phyloP scores from a whole-genome alignment of 2,329 filamentous ascomycete species.

The Claviceps purpurea region DNA sequence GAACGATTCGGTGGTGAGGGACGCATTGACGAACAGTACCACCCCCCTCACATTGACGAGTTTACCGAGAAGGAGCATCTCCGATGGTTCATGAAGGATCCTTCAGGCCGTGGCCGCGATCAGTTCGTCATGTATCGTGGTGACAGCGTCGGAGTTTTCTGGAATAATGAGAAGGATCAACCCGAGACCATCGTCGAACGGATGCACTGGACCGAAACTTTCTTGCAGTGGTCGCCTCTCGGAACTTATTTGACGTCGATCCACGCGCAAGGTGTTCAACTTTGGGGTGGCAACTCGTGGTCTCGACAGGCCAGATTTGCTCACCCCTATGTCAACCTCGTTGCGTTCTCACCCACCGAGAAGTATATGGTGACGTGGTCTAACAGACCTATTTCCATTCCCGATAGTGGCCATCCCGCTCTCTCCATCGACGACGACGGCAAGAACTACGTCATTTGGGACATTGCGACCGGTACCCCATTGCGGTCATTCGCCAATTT shows the following conservation, averaged over 20 bases:
- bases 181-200: conserved; percentile 86
- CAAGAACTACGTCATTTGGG: conserved; percentile 99
- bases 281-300: conserved; percentile 90
- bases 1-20: conserved; percentile 93
- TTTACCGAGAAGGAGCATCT: conserved; percentile 91
- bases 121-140: conserved; percentile 92
- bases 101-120: conserved; percentile 67
- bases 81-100: conserved; percentile 82
- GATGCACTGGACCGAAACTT: conserved; percentile 93
- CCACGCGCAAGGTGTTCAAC: conserved; percentile 89
- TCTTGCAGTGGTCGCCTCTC: conserved; percentile 93
- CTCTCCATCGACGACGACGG: conserved; percentile 87
- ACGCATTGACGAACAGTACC: conserved; percentile 82
- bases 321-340: conserved; percentile 87
- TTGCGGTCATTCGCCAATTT: conserved; percentile 88
- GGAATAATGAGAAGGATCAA: conserved; percentile 91
- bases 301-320: conserved; percentile 83
- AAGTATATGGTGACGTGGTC: conserved; percentile 96
- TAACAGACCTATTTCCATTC: conserved; percentile 79
- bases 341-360: conserved; percentile 89
- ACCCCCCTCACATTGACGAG: conserved; percentile 63
- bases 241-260: conserved; percentile 92
- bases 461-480: conserved; percentile 77
- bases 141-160: conserved; percentile 88
- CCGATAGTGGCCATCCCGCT: conserved; percentile 73